Base-by-base conservation (phyloP, 1,284 basidiomycete genomes). In the Taiwanofungus camphoratus region DNA sequence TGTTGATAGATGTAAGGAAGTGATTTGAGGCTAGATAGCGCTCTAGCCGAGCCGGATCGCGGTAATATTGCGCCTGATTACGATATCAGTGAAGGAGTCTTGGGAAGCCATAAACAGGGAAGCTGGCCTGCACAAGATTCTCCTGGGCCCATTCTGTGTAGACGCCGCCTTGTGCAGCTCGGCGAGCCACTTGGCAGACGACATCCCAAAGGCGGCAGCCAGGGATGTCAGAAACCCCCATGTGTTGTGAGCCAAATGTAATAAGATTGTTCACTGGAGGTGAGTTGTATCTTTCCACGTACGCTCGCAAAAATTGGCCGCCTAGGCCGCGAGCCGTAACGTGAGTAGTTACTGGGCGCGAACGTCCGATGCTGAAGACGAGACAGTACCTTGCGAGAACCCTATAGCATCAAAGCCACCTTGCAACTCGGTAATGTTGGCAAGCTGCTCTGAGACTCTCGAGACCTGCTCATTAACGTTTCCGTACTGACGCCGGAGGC, bases 261-360 rank as follows among this genome's bases (percentile, higher is more conserved):
- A 99, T 81, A 50, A 99, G 79, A 60, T 94, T 95, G 56, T 82
- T 68, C 8, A 93, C 65, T 0, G 79, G 79, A 0, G 89, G 90
- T 11, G 69, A 66, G 58, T 92, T 90, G 64, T 87, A 92, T 36
- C 82, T 73, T 60, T 98, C 89, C 13, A 90, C 81, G 52, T 94
- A 93, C 23, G 85, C 92, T 11, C 95, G 79, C 31, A 98, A 73
- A 63, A 97, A 94, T 54, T 96, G 90, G 1, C 95, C 94, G 26
- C 79, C 68, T 70, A 48, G 16, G 20, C 31, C 23, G 26, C 21
- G 27, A 21, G 22, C 12, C 7, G 12, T n/a, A 13, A 13, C 21
- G 22, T 38, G 26, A 12, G 35, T 16, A 26, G 51, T 53, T 39
- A 48, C 53, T 6, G 51, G 52, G 44, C 56, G 54, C 16, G 5